These are phyloP conservation scores for Novymonas esmeraldas DNA, from an alignment of 208 protist genomes.

Conservation along the genomic window DNA sequence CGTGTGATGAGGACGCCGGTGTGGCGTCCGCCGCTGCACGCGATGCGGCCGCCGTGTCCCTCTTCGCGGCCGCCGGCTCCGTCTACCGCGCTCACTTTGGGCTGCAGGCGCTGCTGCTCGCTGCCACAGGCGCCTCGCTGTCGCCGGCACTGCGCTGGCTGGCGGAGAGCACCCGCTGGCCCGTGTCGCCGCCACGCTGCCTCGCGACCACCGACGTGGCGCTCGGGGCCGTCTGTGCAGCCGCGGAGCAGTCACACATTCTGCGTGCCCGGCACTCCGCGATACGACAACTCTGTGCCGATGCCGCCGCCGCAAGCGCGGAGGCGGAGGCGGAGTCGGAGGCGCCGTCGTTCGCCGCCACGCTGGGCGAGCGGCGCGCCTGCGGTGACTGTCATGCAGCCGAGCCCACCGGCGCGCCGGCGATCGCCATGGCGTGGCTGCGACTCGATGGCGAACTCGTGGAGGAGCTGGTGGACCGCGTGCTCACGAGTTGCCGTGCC, in stretches of 20 bases:
- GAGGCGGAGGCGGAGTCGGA: not conserved
- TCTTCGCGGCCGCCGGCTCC: not conserved
- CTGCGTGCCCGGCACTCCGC: conserved; percentile 12
- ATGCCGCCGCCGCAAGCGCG: too few species aligned
- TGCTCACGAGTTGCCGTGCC: not conserved
- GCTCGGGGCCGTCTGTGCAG: not conserved
- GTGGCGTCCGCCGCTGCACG: too few species aligned
- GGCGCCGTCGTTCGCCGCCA: not conserved
- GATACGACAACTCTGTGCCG: conserved; percentile 3
- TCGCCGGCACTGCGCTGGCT: not conserved
- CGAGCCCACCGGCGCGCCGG: not conserved
- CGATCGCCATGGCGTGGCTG: not conserved
- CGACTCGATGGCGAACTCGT: not conserved
- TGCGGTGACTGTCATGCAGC: not conserved
- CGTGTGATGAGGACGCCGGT: too few species aligned
- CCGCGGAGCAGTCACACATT: not conserved
- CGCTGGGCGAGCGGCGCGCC: not conserved
- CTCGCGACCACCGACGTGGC: conserved; percentile 2
- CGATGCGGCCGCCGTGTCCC: too few species aligned
- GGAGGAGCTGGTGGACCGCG: conserved; percentile 11
- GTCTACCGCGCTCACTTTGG: conserved; percentile 15
- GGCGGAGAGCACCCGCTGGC: conserved; percentile 25
- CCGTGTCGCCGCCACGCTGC: conserved; percentile 7
- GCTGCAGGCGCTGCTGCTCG: conserved; percentile 20
- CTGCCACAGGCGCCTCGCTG: not conserved